Percentiles rank a stretch among this genome's conserved stretches.
Evolutionary conservation across 2,329 filamentous ascomycete genomes (phyloP).

Genomic region (Emmonsiellopsis sp.): DNA sequence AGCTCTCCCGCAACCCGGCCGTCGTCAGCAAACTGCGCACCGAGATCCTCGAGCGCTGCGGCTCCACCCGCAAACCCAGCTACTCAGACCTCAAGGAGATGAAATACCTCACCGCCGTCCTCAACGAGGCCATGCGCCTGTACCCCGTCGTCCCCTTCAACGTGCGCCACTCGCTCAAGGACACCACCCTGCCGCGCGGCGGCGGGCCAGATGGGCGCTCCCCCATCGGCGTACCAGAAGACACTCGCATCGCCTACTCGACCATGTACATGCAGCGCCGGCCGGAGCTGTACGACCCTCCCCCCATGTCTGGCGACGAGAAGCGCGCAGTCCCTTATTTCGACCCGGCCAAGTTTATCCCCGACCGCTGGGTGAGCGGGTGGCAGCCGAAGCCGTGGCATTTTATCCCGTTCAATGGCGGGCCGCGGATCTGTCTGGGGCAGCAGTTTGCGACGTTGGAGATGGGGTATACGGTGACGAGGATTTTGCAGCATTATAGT

Average conservation of each 20-base stretch:
- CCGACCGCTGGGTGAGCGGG: conserved; percentile 41
- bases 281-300: conserved; percentile 39
- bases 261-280: conserved; percentile 45
- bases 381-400: conserved; percentile 47
- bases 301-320: not conserved
- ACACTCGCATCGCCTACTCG: conserved; percentile 43
- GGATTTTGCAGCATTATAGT: conserved; percentile 35
- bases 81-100: conserved; percentile 80
- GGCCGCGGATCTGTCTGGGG: conserved; percentile 47
- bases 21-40: conserved; percentile 58
- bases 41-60: conserved; percentile 63
- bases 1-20: conserved; percentile 63
- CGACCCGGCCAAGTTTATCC: conserved; percentile 37
- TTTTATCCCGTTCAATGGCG: conserved; percentile 48
- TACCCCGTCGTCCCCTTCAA: conserved; percentile 77
- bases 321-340: conserved; percentile 27
- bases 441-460: conserved; percentile 53
- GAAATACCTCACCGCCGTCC: conserved; percentile 64
- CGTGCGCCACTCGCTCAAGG: conserved; percentile 59
- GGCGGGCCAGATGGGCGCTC: conserved; percentile 40
- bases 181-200: conserved; percentile 67
- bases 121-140: conserved; percentile 70
- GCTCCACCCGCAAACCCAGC: conserved; percentile 47
- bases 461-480: conserved; percentile 43
- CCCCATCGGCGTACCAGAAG: conserved; percentile 39